These are phyloP conservation scores for Phytophthora hybrid DNA, from an alignment of 352 stramenopile genomes.

Conservation along the genomic window DNA sequence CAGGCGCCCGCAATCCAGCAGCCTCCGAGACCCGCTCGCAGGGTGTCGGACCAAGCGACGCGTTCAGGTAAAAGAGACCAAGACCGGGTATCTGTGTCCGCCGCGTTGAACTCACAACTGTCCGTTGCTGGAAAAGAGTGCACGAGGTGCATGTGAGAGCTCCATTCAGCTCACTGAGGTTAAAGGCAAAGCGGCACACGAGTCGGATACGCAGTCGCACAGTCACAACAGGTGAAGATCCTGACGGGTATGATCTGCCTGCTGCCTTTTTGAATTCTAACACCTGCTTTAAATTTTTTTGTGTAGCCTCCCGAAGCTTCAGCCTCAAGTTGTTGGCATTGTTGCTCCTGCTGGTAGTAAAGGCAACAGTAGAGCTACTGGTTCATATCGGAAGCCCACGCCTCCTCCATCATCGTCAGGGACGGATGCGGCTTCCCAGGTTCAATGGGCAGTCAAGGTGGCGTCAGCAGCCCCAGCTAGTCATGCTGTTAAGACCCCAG, in stretches of 20 bases:
- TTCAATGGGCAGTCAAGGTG: slow-evolving; percentile 57
- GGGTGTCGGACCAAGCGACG: slow-evolving; percentile 29
- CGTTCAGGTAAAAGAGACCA: slow-evolving; percentile 50
- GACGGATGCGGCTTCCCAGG: slow-evolving; percentile 20
- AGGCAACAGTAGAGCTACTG: neutral
- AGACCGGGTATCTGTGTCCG: no score
- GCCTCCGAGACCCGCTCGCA: slow-evolving; percentile 17
- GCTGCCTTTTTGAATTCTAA: neutral
- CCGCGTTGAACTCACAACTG: slow-evolving; percentile 2
- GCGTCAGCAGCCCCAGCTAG: neutral
- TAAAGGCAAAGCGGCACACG: neutral
- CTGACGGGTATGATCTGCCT: neutral
- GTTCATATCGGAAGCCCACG: neutral
- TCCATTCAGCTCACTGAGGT: neutral
- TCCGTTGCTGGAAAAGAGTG: slow-evolving; percentile 28
- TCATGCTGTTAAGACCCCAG: neutral
- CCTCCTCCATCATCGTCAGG: slow-evolving; percentile 7
- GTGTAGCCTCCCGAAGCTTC: slow-evolving; percentile 27
- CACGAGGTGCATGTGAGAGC: slow-evolving; percentile 31
- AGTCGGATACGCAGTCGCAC: slow-evolving; percentile 2
- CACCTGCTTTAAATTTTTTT: neutral
- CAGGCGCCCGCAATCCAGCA: slow-evolving; percentile 25
- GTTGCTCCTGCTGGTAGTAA: neutral
- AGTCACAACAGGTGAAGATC: slow-evolving; percentile 19
- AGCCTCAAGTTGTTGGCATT: neutral